These are phyloP conservation scores for Globisporangium perplexum DNA, from an alignment of 352 stramenopile species.

Conservation along the genomic window DNA sequence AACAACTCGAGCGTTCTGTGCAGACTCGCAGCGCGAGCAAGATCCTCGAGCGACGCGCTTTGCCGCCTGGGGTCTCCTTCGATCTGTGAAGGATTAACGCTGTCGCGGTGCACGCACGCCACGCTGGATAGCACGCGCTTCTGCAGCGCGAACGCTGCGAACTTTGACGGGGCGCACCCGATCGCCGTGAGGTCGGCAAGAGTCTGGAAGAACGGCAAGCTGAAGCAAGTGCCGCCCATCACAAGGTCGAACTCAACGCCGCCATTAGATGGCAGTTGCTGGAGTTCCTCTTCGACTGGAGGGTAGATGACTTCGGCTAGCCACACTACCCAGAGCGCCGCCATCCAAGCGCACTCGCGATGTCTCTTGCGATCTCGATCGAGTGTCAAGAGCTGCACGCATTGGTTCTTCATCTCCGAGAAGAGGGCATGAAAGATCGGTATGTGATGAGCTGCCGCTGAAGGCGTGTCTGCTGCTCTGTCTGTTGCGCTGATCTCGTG, in stretches of 20 bases:
- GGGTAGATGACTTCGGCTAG: constrained; percentile 19
- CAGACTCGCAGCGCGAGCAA: constrained; percentile 17
- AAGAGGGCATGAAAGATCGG: constrained; percentile 25
- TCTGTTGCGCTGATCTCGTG: background rate
- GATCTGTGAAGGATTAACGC: background rate
- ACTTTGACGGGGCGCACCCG: constrained; percentile 19
- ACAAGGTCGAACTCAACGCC: background rate
- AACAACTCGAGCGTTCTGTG: constrained; percentile 25
- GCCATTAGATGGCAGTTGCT: background rate
- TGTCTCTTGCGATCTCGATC: background rate
- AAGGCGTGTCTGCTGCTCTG: too few relatives aligned
- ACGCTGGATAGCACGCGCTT: constrained; percentile 5
- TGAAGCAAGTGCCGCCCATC: constrained; percentile 12
- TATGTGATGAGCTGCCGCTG: background rate
- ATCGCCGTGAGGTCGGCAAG: constrained; percentile 17
- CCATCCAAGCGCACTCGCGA: background rate
- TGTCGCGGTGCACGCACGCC: background rate
- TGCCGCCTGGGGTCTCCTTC: background rate
- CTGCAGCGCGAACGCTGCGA: constrained; percentile 25
- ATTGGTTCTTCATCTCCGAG: constrained; percentile 15
- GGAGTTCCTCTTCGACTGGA: background rate
- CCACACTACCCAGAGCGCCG: constrained; percentile 28
- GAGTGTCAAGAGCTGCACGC: background rate
- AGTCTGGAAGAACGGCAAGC: constrained; percentile 21
- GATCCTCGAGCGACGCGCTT: background rate